Conservation (phyloP, 306 rosid species). For the Rubus parviflorus region DNA sequence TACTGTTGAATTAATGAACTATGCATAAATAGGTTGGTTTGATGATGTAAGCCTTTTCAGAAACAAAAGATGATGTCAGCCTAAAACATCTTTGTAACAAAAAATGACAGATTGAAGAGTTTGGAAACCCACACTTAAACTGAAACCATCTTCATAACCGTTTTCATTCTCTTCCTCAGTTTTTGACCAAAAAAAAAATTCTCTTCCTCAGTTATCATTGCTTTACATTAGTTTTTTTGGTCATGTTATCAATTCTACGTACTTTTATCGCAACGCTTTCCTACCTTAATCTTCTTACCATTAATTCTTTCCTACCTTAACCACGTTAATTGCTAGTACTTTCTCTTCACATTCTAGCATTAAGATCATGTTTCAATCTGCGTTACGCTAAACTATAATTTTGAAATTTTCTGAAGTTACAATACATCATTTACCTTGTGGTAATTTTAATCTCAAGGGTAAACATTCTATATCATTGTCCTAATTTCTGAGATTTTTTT, state of each 20-base stretch:
- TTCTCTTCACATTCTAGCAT: neutral
- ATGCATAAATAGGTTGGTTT: neutral
- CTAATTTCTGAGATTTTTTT: neutral
- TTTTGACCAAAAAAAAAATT: too few relatives aligned
- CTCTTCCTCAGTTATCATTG: too few relatives aligned
- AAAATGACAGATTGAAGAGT: neutral
- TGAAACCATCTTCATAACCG: neutral
- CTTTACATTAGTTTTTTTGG: too few relatives aligned
- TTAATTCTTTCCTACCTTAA: too few relatives aligned
- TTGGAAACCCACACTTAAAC: neutral
- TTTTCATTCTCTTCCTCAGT: too few relatives aligned
- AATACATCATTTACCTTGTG: neutral
- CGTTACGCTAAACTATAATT: neutral
- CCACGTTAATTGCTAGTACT: neutral
- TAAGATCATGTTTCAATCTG: neutral
- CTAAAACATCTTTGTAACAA: neutral
- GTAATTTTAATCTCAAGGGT: neutral
- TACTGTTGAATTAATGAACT: neutral
- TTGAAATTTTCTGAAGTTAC: neutral
- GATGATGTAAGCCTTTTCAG: conserved; percentile 3
- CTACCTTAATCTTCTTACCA: too few relatives aligned
- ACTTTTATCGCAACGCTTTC: too few relatives aligned
- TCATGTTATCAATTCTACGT: too few relatives aligned
- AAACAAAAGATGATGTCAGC: conserved; percentile 3
- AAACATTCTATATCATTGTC: neutral